Percentiles rank a stretch among this genome's conserved stretches.
phyloP scores from a whole-genome alignment of 768 basidiomycete species.

The Boletus tomentosulus region DNA sequence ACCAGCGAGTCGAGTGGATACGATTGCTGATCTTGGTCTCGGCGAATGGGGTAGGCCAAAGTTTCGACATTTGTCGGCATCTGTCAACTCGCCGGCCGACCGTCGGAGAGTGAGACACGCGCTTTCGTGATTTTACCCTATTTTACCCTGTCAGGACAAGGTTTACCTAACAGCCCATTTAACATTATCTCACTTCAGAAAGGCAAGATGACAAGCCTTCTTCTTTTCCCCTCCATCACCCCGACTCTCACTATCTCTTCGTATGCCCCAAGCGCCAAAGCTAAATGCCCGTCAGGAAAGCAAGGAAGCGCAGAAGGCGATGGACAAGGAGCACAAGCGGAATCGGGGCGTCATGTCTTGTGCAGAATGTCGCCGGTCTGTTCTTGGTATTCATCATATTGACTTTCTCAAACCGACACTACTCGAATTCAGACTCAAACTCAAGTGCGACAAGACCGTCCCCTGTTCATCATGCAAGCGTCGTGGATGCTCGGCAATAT shows the following conservation, averaged over 20 bases:
- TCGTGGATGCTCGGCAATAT: constrained; percentile 72
- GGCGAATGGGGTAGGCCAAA: too few species aligned
- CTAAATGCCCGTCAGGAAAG: constrained; percentile 37
- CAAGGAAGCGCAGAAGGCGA: constrained; percentile 41
- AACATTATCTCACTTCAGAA: too few species aligned
- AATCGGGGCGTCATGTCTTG: constrained; percentile 52
- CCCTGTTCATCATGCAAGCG: constrained; percentile 59
- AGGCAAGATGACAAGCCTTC: background rate
- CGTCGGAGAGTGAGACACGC: too few species aligned
- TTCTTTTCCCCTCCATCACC: background rate
- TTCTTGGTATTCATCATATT: constrained; percentile 6
- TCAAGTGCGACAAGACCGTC: constrained; percentile 73
- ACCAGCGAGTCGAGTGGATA: too few species aligned
- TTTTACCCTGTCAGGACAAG: too few species aligned
- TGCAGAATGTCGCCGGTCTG: constrained; percentile 60
- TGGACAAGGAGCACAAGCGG: constrained; percentile 65
- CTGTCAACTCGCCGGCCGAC: too few species aligned
- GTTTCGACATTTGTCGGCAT: too few species aligned
- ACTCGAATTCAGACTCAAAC: constrained; percentile 44
- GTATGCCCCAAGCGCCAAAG: constrained; percentile 50
- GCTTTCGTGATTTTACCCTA: too few species aligned
- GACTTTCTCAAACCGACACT: background rate
- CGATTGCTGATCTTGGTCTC: too few species aligned
- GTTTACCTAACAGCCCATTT: background rate
- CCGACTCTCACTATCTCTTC: background rate